A percentile compares a stretch with the other conserved stretches of the same genome.
Evolutionary conservation across 1,284 basidiomycete genomes (phyloP).

Genomic region (Mycosarcoma maydis): DNA sequence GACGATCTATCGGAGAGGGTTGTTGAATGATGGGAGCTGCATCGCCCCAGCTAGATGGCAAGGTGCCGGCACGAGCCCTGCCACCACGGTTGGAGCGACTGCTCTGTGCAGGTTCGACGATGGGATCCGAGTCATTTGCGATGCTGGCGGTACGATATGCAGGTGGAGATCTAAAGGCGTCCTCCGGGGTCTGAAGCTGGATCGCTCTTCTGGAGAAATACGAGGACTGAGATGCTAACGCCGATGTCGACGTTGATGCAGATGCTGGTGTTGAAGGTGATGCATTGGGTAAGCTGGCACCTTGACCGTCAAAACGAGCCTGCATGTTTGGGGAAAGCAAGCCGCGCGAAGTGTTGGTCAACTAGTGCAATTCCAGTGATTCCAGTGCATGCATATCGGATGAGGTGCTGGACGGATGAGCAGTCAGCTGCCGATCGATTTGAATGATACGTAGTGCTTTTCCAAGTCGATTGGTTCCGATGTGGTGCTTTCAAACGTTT

Average conservation of each 20-base stretch:
- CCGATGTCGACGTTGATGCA: background rate
- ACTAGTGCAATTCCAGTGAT: conserved; percentile 1
- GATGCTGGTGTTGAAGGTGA: conserved; percentile 4
- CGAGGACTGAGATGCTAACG: conserved; percentile 17
- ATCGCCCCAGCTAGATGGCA: conserved; percentile 56
- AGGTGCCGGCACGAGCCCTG: conserved; percentile 53
- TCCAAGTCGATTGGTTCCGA: too few species aligned
- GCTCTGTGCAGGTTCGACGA: conserved; percentile 17
- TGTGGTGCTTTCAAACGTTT: too few species aligned
- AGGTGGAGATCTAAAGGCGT: conserved; percentile 25
- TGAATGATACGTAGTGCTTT: background rate
- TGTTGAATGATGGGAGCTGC: conserved; percentile 9
- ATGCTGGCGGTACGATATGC: conserved; percentile 35
- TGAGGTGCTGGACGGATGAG: background rate
- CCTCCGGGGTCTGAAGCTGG: conserved; percentile 50
- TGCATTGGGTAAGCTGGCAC: background rate
- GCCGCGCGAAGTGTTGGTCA: background rate
- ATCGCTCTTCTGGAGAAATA: conserved; percentile 32
- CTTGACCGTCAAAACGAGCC: conserved; percentile 4
- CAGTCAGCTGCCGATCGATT: background rate
- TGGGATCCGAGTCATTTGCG: conserved; percentile 45
- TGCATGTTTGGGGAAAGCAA: conserved; percentile 12
- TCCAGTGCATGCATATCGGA: conserved; percentile 3
- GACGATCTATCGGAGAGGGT: conserved; percentile 5
- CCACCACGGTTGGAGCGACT: conserved; percentile 33